Percentiles rank a stretch among this genome's conserved stretches.
phyloP scores from a whole-genome alignment of 768 basidiomycete genomes.

The Bullera alba region DNA sequence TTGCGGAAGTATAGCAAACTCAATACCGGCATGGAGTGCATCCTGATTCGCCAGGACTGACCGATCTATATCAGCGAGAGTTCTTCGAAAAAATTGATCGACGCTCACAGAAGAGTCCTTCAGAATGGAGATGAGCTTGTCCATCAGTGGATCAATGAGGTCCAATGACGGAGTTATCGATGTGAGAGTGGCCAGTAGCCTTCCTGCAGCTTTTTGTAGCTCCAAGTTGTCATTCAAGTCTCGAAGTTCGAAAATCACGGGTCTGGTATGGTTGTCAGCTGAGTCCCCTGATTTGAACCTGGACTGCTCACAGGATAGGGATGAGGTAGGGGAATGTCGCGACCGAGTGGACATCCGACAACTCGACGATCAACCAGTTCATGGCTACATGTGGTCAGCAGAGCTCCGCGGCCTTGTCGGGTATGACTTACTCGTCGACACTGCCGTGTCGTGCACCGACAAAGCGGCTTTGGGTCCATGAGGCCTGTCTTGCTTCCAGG shows the following conservation, averaged over 20 bases:
- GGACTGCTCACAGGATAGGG: conserved; percentile 61
- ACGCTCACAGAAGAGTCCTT: conserved; percentile 65
- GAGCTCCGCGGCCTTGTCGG: not conserved
- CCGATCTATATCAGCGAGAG: too few species aligned
- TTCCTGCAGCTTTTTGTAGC: conserved; percentile 70
- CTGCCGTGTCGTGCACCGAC: conserved; percentile 85
- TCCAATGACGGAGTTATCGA: conserved; percentile 66
- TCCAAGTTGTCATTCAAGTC: conserved; percentile 77
- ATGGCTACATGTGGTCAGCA: conserved; percentile 53
- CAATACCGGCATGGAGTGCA: conserved; percentile 78
- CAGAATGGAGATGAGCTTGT: conserved; percentile 67
- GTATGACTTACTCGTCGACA: conserved; percentile 62
- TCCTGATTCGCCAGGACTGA: conserved; percentile 83
- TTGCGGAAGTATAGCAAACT: conserved; percentile 89
- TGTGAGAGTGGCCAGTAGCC: conserved; percentile 73
- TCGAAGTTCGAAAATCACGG: conserved; percentile 81
- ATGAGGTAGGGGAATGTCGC: conserved; percentile 71
- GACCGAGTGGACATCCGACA: conserved; percentile 66
- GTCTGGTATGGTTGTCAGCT: conserved; percentile 51
- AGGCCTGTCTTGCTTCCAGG: conserved; percentile 68
- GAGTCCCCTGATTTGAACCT: conserved; percentile 1
- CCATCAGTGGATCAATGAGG: conserved; percentile 63
- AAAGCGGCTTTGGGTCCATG: conserved; percentile 79
- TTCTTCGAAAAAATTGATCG: conserved; percentile 4
- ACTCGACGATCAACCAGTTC: conserved; percentile 71